Evolutionary conservation across 1,284 basidiomycete species (phyloP).

Genomic region (Omphalotus olearius): DNA sequence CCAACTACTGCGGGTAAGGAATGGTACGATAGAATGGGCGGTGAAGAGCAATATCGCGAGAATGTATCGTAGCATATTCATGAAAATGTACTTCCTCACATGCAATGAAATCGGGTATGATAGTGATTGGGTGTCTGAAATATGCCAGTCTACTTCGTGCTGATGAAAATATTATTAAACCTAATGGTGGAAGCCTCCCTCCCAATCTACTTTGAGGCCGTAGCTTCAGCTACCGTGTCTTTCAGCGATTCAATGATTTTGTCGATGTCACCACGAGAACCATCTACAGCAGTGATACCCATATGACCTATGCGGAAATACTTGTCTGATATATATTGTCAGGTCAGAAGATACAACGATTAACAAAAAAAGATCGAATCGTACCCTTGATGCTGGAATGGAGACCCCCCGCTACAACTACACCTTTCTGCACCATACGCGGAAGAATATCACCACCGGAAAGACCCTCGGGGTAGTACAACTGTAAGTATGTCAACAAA

Average conservation of each 20-base stretch:
- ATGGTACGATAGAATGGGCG: conserved; percentile 63
- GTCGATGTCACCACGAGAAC: conserved; percentile 71
- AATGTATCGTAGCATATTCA: background rate
- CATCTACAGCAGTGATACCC: conserved; percentile 80
- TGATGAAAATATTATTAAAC: background rate
- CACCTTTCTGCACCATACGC: conserved; percentile 60
- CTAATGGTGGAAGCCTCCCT: too few relatives aligned
- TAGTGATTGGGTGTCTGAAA: background rate
- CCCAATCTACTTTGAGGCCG: conserved; percentile 10
- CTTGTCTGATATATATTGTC: conserved; percentile 43
- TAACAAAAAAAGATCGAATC: conserved; percentile 25
- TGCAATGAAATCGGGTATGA: background rate
- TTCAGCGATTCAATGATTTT: conserved; percentile 67
- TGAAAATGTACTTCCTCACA: background rate
- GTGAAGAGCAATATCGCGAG: conserved; percentile 11
- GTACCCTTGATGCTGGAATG: conserved; percentile 84
- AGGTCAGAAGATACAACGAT: conserved; percentile 10
- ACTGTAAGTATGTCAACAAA: conserved; percentile 27
- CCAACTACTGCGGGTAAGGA: conserved; percentile 72
- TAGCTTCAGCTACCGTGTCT: conserved; percentile 54
- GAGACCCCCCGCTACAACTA: conserved; percentile 88
- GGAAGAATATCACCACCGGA: conserved; percentile 73
- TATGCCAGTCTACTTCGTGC: background rate
- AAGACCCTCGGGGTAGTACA: conserved; percentile 80
- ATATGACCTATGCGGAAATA: conserved; percentile 90